These are phyloP conservation scores for Amyloporia xantha DNA, from an alignment of 768 basidiomycete species.

Conservation along the genomic window DNA sequence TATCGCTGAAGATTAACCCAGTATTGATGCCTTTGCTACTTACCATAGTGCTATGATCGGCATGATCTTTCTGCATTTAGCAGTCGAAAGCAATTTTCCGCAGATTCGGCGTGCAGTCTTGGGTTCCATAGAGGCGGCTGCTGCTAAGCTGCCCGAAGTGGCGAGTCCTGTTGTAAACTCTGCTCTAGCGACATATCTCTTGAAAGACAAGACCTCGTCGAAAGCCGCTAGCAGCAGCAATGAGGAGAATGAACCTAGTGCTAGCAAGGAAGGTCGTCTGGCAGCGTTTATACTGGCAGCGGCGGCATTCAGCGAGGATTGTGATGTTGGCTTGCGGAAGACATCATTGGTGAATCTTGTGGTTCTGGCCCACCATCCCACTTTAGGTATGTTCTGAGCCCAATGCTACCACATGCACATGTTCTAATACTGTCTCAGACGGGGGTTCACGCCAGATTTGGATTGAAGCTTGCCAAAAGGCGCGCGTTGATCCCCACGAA, in stretches of 20 bases:
- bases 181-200: slow-evolving; percentile 43
- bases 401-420: too few species aligned
- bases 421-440: too few species aligned
- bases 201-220: slow-evolving; percentile 29
- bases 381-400: slow-evolving; percentile 39
- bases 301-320: slow-evolving; percentile 38
- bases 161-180: slow-evolving; percentile 51
- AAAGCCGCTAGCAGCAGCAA: slow-evolving; percentile 19
- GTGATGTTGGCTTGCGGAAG: slow-evolving; percentile 36
- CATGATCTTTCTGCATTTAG: slow-evolving; percentile 60
- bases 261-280: slow-evolving; percentile 48
- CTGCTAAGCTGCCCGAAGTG: slow-evolving; percentile 37
- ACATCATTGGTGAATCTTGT: slow-evolving; percentile 46
- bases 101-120: slow-evolving; percentile 46
- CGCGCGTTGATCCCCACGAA: slow-evolving; percentile 57
- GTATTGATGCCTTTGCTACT: background rate
- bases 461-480: slow-evolving; percentile 77
- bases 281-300: slow-evolving; percentile 47
- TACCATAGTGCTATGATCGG: slow-evolving; percentile 53
- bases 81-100: slow-evolving; percentile 49
- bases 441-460: slow-evolving; percentile 53
- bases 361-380: slow-evolving; percentile 69
- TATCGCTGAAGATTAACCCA: background rate
- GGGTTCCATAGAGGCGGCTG: slow-evolving; percentile 33
- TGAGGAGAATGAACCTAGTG: slow-evolving; percentile 34